A percentile compares a stretch with the other conserved stretches of the same genome.
phyloP scores from a whole-genome alignment of 805 yeast genomes.

The Saturnispora diversa region DNA sequence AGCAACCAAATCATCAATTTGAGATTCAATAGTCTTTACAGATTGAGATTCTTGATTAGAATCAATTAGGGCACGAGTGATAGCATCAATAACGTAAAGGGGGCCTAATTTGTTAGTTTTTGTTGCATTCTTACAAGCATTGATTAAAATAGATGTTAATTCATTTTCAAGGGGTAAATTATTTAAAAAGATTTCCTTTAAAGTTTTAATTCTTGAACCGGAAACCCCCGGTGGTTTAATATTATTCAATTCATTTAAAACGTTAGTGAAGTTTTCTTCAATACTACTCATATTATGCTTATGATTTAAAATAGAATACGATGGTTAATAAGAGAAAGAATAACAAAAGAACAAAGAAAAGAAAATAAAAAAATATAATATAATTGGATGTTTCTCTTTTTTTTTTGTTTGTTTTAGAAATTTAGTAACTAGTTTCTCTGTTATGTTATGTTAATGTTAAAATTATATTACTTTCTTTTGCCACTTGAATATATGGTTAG shows the following conservation, averaged over 20 bases:
- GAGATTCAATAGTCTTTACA: conserved; percentile 37
- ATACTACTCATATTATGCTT: too few species aligned
- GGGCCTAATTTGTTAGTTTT: conserved; percentile 83
- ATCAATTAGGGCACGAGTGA: conserved; percentile 78
- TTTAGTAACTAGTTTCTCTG: too few species aligned
- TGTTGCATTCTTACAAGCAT: conserved; percentile 65
- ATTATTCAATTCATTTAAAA: conserved; percentile 42
- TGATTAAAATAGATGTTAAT: conserved; percentile 49
- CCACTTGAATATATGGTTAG: too few species aligned
- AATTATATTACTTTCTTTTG: too few species aligned
- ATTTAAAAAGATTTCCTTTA: conserved; percentile 69
- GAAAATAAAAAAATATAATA: too few species aligned
- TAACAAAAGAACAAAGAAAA: too few species aligned
- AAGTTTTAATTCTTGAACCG: conserved; percentile 84
- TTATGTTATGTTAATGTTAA: too few species aligned
- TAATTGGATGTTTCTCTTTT: too few species aligned
- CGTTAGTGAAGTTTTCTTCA: conserved; percentile 39
- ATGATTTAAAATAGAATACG: not conserved
- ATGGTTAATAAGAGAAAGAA: too few species aligned
- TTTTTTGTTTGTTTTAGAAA: too few species aligned
- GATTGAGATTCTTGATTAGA: conserved; percentile 35
- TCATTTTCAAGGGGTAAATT: conserved; percentile 46
- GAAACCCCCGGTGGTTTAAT: conserved; percentile 88
- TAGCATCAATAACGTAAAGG: conserved; percentile 84
- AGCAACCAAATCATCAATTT: conserved; percentile 55